A percentile compares a stretch with the other conserved stretches of the same genome.
These are phyloP conservation scores for Trichopus zeylanicus DNA, from an alignment of 116 monocot genomes.

Conservation along the genomic window DNA sequence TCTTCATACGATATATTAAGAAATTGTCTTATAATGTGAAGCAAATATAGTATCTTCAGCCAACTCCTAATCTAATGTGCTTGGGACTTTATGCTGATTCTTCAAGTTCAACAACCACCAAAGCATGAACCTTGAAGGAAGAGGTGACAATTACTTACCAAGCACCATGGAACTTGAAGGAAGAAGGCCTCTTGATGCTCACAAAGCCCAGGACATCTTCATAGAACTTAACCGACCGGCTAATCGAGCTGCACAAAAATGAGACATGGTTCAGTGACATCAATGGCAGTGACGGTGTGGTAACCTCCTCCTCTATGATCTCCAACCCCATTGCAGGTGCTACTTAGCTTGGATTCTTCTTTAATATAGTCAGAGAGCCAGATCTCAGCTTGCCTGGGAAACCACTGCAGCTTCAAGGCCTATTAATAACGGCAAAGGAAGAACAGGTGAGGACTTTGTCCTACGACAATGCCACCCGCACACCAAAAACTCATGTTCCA, in stretches of 20 bases:
- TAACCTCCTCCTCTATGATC: conserved; percentile 6
- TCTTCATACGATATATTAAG: too few relatives aligned
- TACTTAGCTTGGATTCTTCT: neutral
- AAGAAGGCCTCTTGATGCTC: conserved; percentile 43
- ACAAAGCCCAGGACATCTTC: conserved; percentile 51
- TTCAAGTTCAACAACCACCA: too few relatives aligned
- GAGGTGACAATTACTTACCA: conserved; percentile 16
- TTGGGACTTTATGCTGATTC: too few relatives aligned
- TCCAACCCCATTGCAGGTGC: neutral
- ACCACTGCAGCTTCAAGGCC: neutral
- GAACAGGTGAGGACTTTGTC: neutral
- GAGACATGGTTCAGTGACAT: conserved; percentile 62
- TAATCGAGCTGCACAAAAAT: conserved; percentile 43
- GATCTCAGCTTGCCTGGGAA: too few relatives aligned
- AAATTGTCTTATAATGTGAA: too few relatives aligned
- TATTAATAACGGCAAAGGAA: neutral
- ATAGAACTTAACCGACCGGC: conserved; percentile 49
- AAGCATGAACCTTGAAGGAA: too few relatives aligned
- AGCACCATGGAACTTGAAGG: conserved; percentile 58
- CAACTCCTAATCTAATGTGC: too few relatives aligned
- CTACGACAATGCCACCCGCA: neutral
- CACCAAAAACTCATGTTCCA: neutral
- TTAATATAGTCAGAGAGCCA: neutral
- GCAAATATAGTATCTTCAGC: too few relatives aligned
- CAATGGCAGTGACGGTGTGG: conserved; percentile 12